A percentile compares a stretch with the other conserved stretches of the same genome.
phyloP scores from a whole-genome alignment of 208 protist species.

The Herpetomonas tarakana region DNA sequence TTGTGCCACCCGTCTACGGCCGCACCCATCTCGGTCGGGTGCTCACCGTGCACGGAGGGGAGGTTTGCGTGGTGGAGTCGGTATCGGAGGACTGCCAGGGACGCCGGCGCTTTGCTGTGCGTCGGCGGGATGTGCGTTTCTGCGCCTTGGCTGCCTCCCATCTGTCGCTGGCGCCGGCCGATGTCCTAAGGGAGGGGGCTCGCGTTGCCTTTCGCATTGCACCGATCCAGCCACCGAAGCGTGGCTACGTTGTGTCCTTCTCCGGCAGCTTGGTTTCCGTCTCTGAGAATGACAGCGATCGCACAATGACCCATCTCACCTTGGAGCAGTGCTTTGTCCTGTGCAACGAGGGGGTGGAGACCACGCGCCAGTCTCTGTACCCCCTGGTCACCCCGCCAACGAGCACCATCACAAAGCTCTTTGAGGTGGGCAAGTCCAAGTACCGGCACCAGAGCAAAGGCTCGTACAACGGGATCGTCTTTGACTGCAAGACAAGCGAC shows the following conservation, averaged over 20 bases:
- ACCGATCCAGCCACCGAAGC: conserved; percentile 55
- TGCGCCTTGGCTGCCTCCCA: conserved; percentile 64
- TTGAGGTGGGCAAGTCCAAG: conserved; percentile 83
- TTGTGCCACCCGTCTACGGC: conserved; percentile 76
- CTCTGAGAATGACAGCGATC: conserved; percentile 53
- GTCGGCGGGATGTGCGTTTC: conserved; percentile 67
- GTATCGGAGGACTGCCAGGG: conserved; percentile 21
- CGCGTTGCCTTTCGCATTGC: conserved; percentile 53
- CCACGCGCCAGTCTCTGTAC: conserved; percentile 40
- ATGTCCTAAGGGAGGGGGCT: conserved; percentile 33
- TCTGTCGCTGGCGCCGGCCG: conserved; percentile 1
- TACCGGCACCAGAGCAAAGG: conserved; percentile 61
- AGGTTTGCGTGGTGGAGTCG: conserved; percentile 75
- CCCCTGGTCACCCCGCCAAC: conserved; percentile 54
- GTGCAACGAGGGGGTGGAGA: conserved; percentile 62
- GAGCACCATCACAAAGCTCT: conserved; percentile 58
- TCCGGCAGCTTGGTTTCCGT: conserved; percentile 41
- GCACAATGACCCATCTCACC: conserved; percentile 44
- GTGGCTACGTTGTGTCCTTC: conserved; percentile 43
- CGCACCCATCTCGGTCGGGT: conserved; percentile 67
- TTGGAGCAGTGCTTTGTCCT: conserved; percentile 62
- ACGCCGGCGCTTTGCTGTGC: conserved; percentile 35
- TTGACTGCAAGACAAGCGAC: conserved; percentile 75
- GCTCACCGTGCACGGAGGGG: conserved; percentile 37
- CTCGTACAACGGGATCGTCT: conserved; percentile 91